phyloP scores from a whole-genome alignment of 139 green algal species.

The Chlorella sorokiniana region DNA sequence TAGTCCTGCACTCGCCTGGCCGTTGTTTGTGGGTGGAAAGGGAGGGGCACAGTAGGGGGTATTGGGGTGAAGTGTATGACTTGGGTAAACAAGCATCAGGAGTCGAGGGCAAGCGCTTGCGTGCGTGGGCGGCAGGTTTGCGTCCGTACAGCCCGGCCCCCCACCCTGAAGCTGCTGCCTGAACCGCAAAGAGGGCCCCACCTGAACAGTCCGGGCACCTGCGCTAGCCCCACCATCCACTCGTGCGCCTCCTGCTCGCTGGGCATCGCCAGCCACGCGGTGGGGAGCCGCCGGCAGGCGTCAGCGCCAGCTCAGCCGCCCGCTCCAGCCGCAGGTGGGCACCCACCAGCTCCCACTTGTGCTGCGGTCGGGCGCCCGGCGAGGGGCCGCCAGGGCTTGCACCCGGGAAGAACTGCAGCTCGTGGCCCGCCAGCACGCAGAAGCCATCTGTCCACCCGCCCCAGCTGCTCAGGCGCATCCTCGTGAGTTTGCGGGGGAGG shows the following conservation, averaged over 20 bases:
- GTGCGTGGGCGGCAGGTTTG: no score
- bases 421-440: neutral
- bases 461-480: conserved; percentile 21
- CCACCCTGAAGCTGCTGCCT: neutral
- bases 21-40: neutral
- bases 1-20: conserved; percentile 36
- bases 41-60: neutral
- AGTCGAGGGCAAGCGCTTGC: no score
- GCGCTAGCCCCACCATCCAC: conserved; percentile 38
- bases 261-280: neutral
- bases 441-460: conserved; percentile 9
- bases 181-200: neutral
- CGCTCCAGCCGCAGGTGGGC: conserved; percentile 20
- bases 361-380: neutral
- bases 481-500: neutral
- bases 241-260: conserved; percentile 14
- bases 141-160: no score
- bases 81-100: no score
- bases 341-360: conserved; percentile 36
- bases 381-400: neutral
- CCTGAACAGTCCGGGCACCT: conserved; percentile 42
- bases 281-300: neutral
- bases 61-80: neutral
- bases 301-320: neutral
- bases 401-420: neutral